Conservation (phyloP, 148 eudicot genomes). For the Nyssa sinensis region DNA sequence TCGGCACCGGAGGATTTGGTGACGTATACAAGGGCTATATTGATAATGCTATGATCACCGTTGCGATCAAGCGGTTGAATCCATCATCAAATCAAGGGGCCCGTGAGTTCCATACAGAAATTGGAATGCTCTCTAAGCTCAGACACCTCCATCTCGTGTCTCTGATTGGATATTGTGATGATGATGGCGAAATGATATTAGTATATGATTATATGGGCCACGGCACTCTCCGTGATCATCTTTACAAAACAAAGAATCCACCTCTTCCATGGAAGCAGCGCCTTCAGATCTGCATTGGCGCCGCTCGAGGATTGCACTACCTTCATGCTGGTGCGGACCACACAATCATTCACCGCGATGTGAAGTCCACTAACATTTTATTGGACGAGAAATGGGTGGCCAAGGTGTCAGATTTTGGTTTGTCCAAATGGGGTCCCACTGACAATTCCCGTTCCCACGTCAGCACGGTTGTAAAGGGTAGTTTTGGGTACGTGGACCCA, state of each 20-base stretch:
- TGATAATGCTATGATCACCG: conserved; percentile 16
- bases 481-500: conserved; percentile 48
- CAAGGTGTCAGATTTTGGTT: conserved; percentile 37
- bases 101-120: conserved; percentile 33
- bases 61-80: conserved; percentile 36
- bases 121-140: conserved; percentile 31
- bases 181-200: conserved; percentile 24
- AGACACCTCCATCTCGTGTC: conserved; percentile 36
- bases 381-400: conserved; percentile 35
- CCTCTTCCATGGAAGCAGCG: conserved; percentile 32
- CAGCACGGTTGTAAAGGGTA: conserved; percentile 51
- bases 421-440: conserved; percentile 21
- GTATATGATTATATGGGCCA: conserved; percentile 32
- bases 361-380: conserved; percentile 35
- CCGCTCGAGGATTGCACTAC: conserved; percentile 30
- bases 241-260: conserved; percentile 20
- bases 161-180: conserved; percentile 34
- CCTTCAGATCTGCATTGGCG: conserved; percentile 27
- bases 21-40: conserved; percentile 35
- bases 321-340: conserved; percentile 30
- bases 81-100: conserved; percentile 29
- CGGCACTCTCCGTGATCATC: conserved; percentile 29
- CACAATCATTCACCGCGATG: conserved; percentile 32
- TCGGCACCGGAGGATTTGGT: conserved; percentile 35
- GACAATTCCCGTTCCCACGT: conserved; percentile 21